Evolutionary conservation across 192 early-diverging fungal genomes (phyloP).

Genomic region (Entomortierella beljakovae): DNA sequence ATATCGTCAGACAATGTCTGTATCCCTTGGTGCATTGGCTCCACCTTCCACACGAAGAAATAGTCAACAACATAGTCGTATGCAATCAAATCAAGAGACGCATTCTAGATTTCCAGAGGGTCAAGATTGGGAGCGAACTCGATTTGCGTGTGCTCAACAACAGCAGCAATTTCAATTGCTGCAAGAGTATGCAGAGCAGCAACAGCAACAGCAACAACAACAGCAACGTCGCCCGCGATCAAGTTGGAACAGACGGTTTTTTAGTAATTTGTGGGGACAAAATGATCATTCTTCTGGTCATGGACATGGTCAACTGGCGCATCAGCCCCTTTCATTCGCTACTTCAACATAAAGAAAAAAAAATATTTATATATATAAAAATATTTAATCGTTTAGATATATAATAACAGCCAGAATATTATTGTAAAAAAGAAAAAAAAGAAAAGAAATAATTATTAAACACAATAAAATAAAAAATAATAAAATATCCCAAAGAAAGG

Average conservation of each 20-base stretch:
- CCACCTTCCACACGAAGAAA: neutral
- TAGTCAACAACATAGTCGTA: neutral
- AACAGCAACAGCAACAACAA: conserved; percentile 12
- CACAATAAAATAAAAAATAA: neutral
- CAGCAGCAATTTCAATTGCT: conserved; percentile 5
- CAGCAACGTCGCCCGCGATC: conserved; percentile 7
- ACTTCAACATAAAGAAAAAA: conserved; percentile 1
- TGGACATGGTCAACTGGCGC: conserved; percentile 5
- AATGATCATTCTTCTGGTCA: neutral
- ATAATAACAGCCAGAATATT: neutral
- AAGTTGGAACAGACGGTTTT: conserved; percentile 36
- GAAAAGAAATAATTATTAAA: neutral
- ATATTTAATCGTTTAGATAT: neutral
- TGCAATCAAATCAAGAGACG: neutral
- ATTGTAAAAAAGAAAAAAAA: neutral
- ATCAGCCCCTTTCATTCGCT: neutral
- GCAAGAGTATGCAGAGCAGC: conserved; percentile 2
- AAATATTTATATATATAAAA: neutral
- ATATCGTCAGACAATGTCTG: neutral
- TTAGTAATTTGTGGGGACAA: conserved; percentile 23
- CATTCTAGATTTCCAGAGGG: neutral
- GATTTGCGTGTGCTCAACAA: conserved; percentile 15
- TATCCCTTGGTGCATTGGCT: neutral
- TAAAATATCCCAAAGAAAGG: too few relatives aligned
- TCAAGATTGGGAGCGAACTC: conserved; percentile 2